Evolutionary conservation across 768 basidiomycete genomes (phyloP).

Genomic region (Amanita pallidorosea): DNA sequence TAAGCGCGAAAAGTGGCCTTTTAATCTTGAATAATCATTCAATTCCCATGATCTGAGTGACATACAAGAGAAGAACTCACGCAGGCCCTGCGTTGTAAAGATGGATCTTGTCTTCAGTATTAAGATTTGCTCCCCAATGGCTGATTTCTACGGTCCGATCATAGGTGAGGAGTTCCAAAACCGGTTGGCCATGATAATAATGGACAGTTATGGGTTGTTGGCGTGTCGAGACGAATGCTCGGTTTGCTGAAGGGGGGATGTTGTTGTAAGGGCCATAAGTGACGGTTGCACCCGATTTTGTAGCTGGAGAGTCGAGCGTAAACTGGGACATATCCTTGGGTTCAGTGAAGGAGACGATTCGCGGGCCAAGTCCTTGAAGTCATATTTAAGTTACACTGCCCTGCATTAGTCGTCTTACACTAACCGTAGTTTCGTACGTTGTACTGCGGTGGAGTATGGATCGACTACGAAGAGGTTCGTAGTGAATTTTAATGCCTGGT

Average conservation of each 20-base stretch:
- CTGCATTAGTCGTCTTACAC: slow-evolving; percentile 13
- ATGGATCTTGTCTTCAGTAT: slow-evolving; percentile 80
- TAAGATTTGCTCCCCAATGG: slow-evolving; percentile 94
- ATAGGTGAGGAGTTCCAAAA: slow-evolving; percentile 65
- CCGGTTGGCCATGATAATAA: slow-evolving; percentile 74
- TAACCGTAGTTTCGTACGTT: slow-evolving; percentile 82
- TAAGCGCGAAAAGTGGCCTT: slow-evolving; percentile 92
- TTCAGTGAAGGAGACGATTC: slow-evolving; percentile 61
- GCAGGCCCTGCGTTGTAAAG: slow-evolving; percentile 85
- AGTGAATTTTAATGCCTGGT: slow-evolving; percentile 70
- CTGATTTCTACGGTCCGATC: slow-evolving; percentile 81
- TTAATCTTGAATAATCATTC: slow-evolving; percentile 49
- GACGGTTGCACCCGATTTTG: slow-evolving; percentile 69
- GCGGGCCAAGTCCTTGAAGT: slow-evolving; percentile 54
- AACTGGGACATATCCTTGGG: slow-evolving; percentile 53
- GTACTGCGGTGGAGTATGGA: slow-evolving; percentile 71
- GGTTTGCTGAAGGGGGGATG: slow-evolving; percentile 51
- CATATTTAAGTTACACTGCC: background rate
- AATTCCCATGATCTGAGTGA: slow-evolving; percentile 4
- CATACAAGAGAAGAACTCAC: slow-evolving; percentile 36
- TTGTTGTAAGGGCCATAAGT: slow-evolving; percentile 86
- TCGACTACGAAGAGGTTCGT: slow-evolving; percentile 75
- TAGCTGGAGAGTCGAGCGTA: slow-evolving; percentile 46
- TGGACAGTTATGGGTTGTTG: slow-evolving; percentile 67
- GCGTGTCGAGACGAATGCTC: slow-evolving; percentile 42